These are phyloP conservation scores for Acanthochlamys bracteata DNA, from an alignment of 106 monocot species.

Conservation along the genomic window DNA sequence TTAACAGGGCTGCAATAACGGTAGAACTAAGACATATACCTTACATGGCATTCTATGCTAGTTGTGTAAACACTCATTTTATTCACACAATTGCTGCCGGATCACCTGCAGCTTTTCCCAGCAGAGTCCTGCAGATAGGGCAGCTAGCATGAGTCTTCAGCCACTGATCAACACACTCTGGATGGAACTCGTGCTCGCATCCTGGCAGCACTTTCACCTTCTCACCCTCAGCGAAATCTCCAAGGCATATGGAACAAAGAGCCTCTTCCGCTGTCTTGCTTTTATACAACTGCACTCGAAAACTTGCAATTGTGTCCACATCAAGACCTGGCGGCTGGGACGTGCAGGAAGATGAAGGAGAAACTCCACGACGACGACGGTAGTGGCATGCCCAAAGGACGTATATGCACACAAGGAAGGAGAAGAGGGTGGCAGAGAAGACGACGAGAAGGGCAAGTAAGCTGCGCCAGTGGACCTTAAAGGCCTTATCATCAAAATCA, in stretches of 20 bases:
- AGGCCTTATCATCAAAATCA: slow-evolving; percentile 17
- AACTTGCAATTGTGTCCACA: not conserved
- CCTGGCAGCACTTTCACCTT: slow-evolving; percentile 1
- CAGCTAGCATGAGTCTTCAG: not conserved
- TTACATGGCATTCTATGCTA: not conserved
- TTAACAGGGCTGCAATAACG: no score
- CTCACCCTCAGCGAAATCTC: not conserved
- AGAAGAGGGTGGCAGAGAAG: slow-evolving; percentile 20
- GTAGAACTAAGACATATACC: no score
- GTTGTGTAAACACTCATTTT: not conserved
- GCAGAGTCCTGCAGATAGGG: not conserved
- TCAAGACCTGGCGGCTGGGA: not conserved
- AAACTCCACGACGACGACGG: not conserved
- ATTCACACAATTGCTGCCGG: not conserved
- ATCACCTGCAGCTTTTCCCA: not conserved
- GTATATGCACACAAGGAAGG: slow-evolving; percentile 22
- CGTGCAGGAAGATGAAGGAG: not conserved
- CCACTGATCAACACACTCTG: slow-evolving; percentile 5
- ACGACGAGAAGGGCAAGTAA: slow-evolving; percentile 10
- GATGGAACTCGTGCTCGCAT: not conserved
- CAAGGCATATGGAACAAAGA: slow-evolving; percentile 1
- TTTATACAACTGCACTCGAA: not conserved
- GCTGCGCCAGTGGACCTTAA: slow-evolving; percentile 15
- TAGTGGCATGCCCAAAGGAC: slow-evolving; percentile 5
- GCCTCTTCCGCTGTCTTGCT: not conserved